phyloP scores from a whole-genome alignment of 2,329 filamentous ascomycete genomes.

The Diplodia mutila region DNA sequence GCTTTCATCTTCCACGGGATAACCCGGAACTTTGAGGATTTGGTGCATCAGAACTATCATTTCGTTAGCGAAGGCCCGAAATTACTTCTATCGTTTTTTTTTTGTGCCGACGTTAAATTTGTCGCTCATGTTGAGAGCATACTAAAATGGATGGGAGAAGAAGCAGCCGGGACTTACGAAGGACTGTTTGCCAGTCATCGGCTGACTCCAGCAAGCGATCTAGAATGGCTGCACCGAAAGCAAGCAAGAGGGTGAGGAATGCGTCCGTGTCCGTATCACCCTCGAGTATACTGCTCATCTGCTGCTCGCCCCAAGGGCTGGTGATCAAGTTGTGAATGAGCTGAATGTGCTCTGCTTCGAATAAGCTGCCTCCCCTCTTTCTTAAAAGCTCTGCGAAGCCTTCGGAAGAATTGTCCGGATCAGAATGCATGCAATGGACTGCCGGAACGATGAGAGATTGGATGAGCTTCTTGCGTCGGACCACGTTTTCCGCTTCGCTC shows the following conservation, averaged over 20 bases:
- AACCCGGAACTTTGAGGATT: constrained; percentile 67
- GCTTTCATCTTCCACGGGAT: constrained; percentile 72
- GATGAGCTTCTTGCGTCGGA: constrained; percentile 15
- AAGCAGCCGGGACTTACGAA: constrained; percentile 35
- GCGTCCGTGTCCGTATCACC: constrained; percentile 68
- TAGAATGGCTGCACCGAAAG: constrained; percentile 69
- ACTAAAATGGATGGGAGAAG: not conserved
- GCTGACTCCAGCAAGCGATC: constrained; percentile 40
- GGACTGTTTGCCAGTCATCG: constrained; percentile 39
- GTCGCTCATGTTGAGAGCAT: not conserved
- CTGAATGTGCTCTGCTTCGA: constrained; percentile 59
- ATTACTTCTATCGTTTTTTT: not conserved
- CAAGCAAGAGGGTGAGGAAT: constrained; percentile 68
- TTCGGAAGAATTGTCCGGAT: constrained; percentile 60
- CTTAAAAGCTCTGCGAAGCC: constrained; percentile 66
- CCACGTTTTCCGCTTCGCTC: not conserved
- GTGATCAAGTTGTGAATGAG: constrained; percentile 55
- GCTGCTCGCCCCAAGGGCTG: constrained; percentile 61
- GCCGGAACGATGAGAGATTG: constrained; percentile 25
- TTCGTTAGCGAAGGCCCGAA: not conserved
- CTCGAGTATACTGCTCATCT: constrained; percentile 59
- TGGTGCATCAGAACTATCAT: constrained; percentile 58
- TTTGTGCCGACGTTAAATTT: not conserved
- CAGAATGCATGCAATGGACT: constrained; percentile 34
- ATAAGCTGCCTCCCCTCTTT: constrained; percentile 67